A percentile compares a stretch with the other conserved stretches of the same genome.
These are phyloP conservation scores for Erodium moschatum DNA, from an alignment of 441 rosid genomes.

Conservation along the genomic window DNA sequence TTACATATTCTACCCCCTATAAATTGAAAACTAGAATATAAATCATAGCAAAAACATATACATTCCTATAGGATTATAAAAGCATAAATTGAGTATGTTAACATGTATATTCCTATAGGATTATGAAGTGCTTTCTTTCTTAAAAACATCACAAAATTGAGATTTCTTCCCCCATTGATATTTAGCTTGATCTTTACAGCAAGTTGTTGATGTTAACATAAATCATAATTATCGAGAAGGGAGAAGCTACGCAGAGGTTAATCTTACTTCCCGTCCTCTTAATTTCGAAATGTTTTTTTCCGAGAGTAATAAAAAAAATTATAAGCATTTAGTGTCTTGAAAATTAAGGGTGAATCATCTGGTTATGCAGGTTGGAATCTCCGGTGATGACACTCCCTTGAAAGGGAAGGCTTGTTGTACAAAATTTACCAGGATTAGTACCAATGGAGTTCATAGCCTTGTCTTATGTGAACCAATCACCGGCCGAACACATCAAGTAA, in stretches of 20 bases:
- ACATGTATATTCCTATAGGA: not conserved
- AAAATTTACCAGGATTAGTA: slow-evolving; percentile 63
- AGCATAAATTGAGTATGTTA: not conserved
- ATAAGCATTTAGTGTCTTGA: not conserved
- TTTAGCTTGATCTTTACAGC: slow-evolving; percentile 32
- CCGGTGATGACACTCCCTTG: slow-evolving; percentile 30
- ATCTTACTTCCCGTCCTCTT: slow-evolving; percentile 1
- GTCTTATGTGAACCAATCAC: slow-evolving; percentile 81
- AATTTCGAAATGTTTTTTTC: no score
- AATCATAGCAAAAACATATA: no score
- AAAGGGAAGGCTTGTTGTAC: slow-evolving; percentile 79
- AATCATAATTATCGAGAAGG: slow-evolving; percentile 66
- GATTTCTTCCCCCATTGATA: slow-evolving; percentile 13
- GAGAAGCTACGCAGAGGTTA: slow-evolving; percentile 71
- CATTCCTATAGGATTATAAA: no score
- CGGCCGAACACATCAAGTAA: slow-evolving; percentile 89
- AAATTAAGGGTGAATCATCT: slow-evolving; percentile 9
- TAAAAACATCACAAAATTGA: not conserved
- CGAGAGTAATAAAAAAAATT: not conserved
- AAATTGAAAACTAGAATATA: not conserved
- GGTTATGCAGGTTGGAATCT: slow-evolving; percentile 37
- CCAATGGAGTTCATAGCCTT: slow-evolving; percentile 67
- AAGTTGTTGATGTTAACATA: slow-evolving; percentile 50
- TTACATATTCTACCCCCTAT: not conserved
- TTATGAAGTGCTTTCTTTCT: not conserved